Conservation (phyloP, 345 rosid species). For the Anastatica hierochuntica region DNA sequence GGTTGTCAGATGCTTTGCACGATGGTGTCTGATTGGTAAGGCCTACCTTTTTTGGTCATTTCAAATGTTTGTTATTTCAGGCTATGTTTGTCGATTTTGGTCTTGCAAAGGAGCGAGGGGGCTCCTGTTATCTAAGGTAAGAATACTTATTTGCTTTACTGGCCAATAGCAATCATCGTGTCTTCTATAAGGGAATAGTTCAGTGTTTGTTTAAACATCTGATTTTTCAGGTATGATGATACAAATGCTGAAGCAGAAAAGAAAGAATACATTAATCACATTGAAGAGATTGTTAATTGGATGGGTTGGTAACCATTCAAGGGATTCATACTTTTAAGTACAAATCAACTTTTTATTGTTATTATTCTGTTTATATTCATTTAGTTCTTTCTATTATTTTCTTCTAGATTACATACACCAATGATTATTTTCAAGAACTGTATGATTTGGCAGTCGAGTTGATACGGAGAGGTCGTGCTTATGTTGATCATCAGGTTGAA, state of each 20-base stretch:
- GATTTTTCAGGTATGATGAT: slow-evolving; percentile 64
- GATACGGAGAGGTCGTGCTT: slow-evolving; percentile 81
- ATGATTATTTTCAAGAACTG: slow-evolving; percentile 91
- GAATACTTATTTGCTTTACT: slow-evolving; percentile 13
- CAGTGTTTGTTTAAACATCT: neutral
- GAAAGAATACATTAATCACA: slow-evolving; percentile 92
- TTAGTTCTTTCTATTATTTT: slow-evolving; percentile 9
- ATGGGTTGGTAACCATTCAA: slow-evolving; percentile 93
- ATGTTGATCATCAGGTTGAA: slow-evolving; percentile 99
- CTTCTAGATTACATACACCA: slow-evolving; percentile 84
- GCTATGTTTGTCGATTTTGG: slow-evolving; percentile 99
- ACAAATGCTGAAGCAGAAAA: slow-evolving; percentile 98
- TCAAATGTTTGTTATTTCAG: slow-evolving; percentile 30
- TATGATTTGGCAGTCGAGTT: slow-evolving; percentile 91
- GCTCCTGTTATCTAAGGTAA: slow-evolving; percentile 82
- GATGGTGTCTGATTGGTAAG: neutral
- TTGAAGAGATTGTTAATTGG: slow-evolving; percentile 89
- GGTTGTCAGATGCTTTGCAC: neutral
- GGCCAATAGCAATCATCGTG: neutral
- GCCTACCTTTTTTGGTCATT: neutral
- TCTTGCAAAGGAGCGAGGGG: slow-evolving; percentile 83
- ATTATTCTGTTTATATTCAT: neutral
- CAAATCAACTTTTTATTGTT: neutral
- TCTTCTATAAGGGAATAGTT: neutral
- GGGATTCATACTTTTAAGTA: slow-evolving; percentile 28